A percentile compares a stretch with the other conserved stretches of the same genome.
These are phyloP conservation scores for Acorus gramineus DNA, from an alignment of 106 monocot species.

Conservation along the genomic window DNA sequence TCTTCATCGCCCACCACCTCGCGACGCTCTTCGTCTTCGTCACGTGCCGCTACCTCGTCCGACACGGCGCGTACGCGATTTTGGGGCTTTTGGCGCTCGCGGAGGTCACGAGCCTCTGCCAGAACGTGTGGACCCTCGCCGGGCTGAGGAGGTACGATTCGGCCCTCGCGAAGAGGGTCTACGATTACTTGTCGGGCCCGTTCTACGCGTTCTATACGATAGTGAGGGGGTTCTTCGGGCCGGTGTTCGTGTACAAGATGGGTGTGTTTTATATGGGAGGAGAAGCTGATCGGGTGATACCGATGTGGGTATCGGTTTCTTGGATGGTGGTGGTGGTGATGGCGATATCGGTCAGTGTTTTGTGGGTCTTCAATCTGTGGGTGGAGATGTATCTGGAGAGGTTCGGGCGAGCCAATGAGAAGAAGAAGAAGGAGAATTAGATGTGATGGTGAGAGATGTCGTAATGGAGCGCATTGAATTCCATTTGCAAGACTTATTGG, in stretches of 20 bases:
- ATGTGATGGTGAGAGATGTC: not conserved
- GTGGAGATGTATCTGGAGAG: slow-evolving; percentile 25
- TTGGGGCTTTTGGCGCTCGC: slow-evolving; percentile 71
- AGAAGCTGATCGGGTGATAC: slow-evolving; percentile 50
- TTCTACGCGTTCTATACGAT: slow-evolving; percentile 69
- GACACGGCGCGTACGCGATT: slow-evolving; percentile 62
- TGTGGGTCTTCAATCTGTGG: slow-evolving; percentile 85
- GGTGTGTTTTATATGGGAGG: slow-evolving; percentile 57
- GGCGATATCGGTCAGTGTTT: slow-evolving; percentile 75
- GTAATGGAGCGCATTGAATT: too few species aligned
- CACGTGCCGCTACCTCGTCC: slow-evolving; percentile 66
- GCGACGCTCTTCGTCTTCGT: slow-evolving; percentile 92
- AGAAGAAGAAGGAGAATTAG: slow-evolving; percentile 38
- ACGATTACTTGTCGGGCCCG: slow-evolving; percentile 44
- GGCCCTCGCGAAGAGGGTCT: slow-evolving; percentile 31
- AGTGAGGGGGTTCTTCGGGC: slow-evolving; percentile 60
- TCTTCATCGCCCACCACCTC: slow-evolving; percentile 95
- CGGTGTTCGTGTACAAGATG: slow-evolving; percentile 82
- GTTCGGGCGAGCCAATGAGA: slow-evolving; percentile 19
- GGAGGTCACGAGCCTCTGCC: slow-evolving; percentile 74
- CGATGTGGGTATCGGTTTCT: slow-evolving; percentile 68
- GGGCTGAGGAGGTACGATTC: slow-evolving; percentile 39
- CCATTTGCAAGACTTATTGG: too few species aligned
- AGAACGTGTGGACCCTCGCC: slow-evolving; percentile 88
- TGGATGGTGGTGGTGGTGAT: slow-evolving; percentile 82